A percentile compares a stretch with the other conserved stretches of the same genome.
phyloP scores from a whole-genome alignment of 345 rosid genomes.

The Cardamine chenopodiifolia region DNA sequence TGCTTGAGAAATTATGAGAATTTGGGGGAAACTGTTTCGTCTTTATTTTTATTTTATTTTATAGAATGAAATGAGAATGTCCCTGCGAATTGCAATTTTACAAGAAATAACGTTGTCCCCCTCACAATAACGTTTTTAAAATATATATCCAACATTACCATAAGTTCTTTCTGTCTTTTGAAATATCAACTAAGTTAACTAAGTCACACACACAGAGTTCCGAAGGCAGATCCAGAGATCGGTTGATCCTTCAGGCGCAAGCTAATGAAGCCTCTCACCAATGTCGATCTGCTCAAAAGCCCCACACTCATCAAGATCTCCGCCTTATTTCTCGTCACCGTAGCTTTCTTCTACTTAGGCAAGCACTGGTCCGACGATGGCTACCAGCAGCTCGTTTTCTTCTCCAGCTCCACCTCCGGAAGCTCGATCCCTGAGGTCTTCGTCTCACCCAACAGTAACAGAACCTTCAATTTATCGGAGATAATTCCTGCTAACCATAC shows the following conservation, averaged over 20 bases:
- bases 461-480: slow-evolving; percentile 52
- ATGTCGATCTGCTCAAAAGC: slow-evolving; percentile 54
- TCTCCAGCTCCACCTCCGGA: slow-evolving; percentile 47
- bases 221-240: slow-evolving; percentile 32
- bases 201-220: not conserved
- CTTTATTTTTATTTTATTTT: not conserved
- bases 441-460: slow-evolving; percentile 62
- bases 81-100: not conserved
- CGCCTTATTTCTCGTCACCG: slow-evolving; percentile 57
- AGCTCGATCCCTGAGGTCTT: slow-evolving; percentile 45
- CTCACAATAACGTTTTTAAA: not conserved
- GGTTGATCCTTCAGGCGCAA: slow-evolving; percentile 39
- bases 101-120: not conserved
- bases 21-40: slow-evolving; percentile 17
- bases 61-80: not conserved
- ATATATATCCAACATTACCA: not conserved
- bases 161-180: not conserved
- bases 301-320: slow-evolving; percentile 54
- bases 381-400: slow-evolving; percentile 76
- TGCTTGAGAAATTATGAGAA: slow-evolving; percentile 1
- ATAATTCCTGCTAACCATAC: slow-evolving; percentile 48
- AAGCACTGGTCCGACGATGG: slow-evolving; percentile 79
- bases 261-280: slow-evolving; percentile 60
- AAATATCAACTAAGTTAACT: too few relatives aligned
- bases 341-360: slow-evolving; percentile 84